phyloP scores from a whole-genome alignment of 225 moss, liverwort and hornwort species.

The Marchantia paleacea region DNA sequence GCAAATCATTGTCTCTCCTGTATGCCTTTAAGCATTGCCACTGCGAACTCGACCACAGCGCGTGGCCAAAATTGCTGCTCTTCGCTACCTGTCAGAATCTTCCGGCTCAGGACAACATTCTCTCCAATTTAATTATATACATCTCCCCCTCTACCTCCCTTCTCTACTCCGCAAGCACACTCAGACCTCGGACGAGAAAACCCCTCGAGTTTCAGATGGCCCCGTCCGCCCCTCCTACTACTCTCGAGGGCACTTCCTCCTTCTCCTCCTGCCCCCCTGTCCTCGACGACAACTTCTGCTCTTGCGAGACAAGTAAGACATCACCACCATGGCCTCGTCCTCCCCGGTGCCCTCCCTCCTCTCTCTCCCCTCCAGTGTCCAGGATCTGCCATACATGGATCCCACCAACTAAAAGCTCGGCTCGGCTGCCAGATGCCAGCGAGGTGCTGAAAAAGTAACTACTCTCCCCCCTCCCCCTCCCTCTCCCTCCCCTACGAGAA shows the following conservation, averaged over 20 bases:
- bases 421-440: constrained; percentile 42
- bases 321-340: background rate
- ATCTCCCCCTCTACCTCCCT: background rate
- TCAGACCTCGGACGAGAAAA: background rate
- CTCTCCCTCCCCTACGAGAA: background rate
- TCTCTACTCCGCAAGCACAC: background rate
- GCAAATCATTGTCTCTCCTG: background rate
- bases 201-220: constrained; percentile 7
- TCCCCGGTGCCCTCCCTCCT: background rate
- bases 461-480: background rate
- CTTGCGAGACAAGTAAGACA: constrained; percentile 9
- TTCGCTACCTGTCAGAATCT: constrained; percentile 1
- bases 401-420: constrained; percentile 30
- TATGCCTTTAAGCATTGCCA: background rate
- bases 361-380: background rate
- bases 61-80: constrained; percentile 7
- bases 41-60: background rate
- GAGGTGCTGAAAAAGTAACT: constrained; percentile 27
- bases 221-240: background rate
- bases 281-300: constrained; percentile 14
- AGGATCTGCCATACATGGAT: constrained; percentile 42
- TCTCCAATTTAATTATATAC: background rate
- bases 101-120: background rate
- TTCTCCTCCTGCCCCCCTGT: background rate
- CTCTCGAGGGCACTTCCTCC: background rate